Evolutionary conservation across 805 yeast genomes (phyloP).

Genomic region (Yamadazyma endophytica): DNA sequence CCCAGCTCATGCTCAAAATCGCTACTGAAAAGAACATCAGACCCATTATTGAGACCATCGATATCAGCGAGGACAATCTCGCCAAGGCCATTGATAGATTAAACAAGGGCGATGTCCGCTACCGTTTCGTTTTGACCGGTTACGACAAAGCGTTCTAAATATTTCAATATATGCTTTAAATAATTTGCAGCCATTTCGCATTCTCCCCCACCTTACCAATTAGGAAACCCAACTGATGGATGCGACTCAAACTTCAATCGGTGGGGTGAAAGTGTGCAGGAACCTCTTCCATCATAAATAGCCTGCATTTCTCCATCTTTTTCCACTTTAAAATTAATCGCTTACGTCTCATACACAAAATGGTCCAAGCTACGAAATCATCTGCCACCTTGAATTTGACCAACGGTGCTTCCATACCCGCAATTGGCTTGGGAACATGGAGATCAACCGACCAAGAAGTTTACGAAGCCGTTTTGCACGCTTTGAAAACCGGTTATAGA

Average conservation of each 20-base stretch:
- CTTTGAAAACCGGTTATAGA: constrained; percentile 60
- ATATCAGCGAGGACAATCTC: constrained; percentile 28
- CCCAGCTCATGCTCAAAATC: constrained; percentile 30
- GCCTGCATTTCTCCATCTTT: no score
- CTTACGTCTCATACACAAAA: no score
- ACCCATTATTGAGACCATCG: constrained; percentile 33
- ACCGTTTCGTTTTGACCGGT: constrained; percentile 56
- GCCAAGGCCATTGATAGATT: constrained; percentile 28
- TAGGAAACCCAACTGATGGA: no score
- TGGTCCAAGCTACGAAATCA: no score
- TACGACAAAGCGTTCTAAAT: constrained; percentile 40
- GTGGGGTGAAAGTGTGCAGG: no score
- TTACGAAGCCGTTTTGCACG: constrained; percentile 51
- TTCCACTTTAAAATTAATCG: no score
- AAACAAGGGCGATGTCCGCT: constrained; percentile 30
- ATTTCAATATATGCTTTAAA: no score
- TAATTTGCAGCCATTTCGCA: no score
- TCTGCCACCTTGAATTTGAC: constrained; percentile 39
- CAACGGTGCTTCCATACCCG: constrained; percentile 59
- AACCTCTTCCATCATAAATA: no score
- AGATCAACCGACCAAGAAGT: constrained; percentile 51
- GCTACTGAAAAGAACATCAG: constrained; percentile 31
- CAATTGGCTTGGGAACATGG: constrained; percentile 76
- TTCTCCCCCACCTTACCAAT: no score
- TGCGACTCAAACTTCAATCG: no score